These are phyloP conservation scores for Epichloe sp. DNA, from an alignment of 2,329 filamentous ascomycete genomes.

Conservation along the genomic window DNA sequence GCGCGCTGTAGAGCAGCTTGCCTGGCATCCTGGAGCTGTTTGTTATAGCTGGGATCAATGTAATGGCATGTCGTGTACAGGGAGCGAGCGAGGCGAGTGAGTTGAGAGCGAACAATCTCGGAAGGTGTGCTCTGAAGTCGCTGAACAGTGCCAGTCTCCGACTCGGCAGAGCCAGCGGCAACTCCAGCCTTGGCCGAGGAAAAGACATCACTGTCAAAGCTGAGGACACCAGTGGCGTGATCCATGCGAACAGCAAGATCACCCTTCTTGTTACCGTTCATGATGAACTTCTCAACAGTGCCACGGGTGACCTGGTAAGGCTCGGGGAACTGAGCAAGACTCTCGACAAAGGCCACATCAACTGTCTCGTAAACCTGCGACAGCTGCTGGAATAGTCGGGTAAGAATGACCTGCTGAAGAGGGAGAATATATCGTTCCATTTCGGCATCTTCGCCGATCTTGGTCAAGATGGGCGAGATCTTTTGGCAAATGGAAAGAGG, in stretches of 20 bases:
- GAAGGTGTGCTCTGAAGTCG: conserved; percentile 94
- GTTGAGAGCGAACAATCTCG: conserved; percentile 91
- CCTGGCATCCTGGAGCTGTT: conserved; percentile 66
- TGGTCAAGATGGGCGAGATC: conserved; percentile 86
- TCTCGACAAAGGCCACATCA: conserved; percentile 83
- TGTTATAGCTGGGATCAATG: conserved; percentile 80
- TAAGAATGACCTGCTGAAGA: conserved; percentile 96
- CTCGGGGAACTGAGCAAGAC: conserved; percentile 89
- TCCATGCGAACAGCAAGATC: conserved; percentile 93
- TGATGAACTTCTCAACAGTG: conserved; percentile 99
- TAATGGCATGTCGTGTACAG: conserved; percentile 92
- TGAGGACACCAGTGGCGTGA: conserved; percentile 86
- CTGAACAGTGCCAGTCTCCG: conserved; percentile 73
- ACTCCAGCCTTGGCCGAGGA: conserved; percentile 88
- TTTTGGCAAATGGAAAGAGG: conserved; percentile 97
- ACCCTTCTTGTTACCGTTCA: conserved; percentile 99
- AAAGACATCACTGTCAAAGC: conserved; percentile 97
- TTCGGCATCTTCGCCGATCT: conserved; percentile 87
- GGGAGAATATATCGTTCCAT: conserved; percentile 96
- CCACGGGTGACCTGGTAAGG: conserved; percentile 84
- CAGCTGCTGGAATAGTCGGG: conserved; percentile 94
- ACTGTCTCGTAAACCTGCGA: conserved; percentile 99
- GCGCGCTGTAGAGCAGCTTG: conserved; percentile 70
- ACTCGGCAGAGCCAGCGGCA: conserved; percentile 74
- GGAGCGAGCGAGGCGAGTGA: conserved; percentile 80